Evolutionary conservation across 169 alveolate species (phyloP).

Genomic region (Eimeria falciformis): DNA sequence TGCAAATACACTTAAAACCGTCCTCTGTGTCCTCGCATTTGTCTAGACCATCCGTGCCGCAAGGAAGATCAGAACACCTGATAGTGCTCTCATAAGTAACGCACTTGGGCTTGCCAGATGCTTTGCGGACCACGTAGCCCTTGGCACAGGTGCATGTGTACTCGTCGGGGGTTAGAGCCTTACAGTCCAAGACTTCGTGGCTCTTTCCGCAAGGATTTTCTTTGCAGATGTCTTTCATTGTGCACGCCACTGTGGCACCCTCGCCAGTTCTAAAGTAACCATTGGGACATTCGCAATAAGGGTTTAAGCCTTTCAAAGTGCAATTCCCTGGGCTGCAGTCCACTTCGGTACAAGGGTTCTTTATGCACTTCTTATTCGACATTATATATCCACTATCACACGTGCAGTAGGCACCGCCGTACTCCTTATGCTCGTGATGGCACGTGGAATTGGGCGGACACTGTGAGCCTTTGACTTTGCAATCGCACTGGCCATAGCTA

Average conservation of each 20-base stretch:
- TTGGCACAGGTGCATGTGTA: background rate
- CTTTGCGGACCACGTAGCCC: background rate
- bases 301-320: background rate
- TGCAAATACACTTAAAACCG: background rate
- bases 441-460: conserved; percentile 28
- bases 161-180: background rate
- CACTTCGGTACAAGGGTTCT: background rate
- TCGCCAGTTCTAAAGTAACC: background rate
- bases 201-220: conserved; percentile 16
- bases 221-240: conserved; percentile 2
- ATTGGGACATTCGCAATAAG: background rate
- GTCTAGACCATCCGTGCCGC: background rate
- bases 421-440: background rate
- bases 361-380: background rate
- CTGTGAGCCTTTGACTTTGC: background rate
- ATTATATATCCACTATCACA: conserved; percentile 2
- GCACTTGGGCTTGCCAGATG: background rate
- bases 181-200: background rate
- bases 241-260: background rate
- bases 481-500: conserved; percentile 45
- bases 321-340: conserved; percentile 15
- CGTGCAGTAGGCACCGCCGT: conserved; percentile 59
- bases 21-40: conserved; percentile 30
- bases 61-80: background rate
- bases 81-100: background rate